Evolutionary conservation across 352 stramenopile species (phyloP).

Genomic region (Phytophthora litchii): DNA sequence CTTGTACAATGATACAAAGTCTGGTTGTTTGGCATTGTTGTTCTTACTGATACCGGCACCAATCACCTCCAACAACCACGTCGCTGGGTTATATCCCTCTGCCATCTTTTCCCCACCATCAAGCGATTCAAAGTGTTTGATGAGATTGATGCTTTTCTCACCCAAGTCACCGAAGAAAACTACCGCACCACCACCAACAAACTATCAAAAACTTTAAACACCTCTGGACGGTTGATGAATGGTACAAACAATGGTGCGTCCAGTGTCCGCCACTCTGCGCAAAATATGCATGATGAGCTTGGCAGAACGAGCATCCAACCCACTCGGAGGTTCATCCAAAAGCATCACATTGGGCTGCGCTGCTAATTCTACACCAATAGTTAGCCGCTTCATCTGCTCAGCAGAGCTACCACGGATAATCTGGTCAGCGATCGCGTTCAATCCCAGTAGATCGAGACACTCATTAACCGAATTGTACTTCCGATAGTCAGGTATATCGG

Average conservation of each 20-base stretch:
- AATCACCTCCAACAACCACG: conserved; percentile 20
- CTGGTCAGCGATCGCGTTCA: conserved; percentile 42
- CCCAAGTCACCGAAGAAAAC: conserved; percentile 48
- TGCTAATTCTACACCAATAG: conserved; percentile 79
- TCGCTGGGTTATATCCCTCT: conserved; percentile 41
- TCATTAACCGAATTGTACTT: conserved; percentile 42
- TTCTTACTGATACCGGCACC: conserved; percentile 1
- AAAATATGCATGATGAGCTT: conserved; percentile 87
- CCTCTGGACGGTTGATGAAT: conserved; percentile 72
- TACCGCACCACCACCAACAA: conserved; percentile 49
- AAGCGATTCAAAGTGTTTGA: conserved; percentile 38
- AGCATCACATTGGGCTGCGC: conserved; percentile 88
- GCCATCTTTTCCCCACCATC: conserved; percentile 8
- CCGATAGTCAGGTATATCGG: conserved; percentile 23
- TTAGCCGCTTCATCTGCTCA: conserved; percentile 62
- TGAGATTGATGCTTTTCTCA: conserved; percentile 7
- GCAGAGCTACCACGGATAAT: conserved; percentile 46
- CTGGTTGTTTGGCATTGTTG: neutral
- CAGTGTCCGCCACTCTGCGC: conserved; percentile 78
- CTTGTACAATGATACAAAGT: conserved; percentile 3
- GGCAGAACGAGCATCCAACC: conserved; percentile 87
- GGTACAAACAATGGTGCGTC: conserved; percentile 40
- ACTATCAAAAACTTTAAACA: conserved; percentile 86
- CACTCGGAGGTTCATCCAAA: conserved; percentile 88
- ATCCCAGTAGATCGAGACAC: conserved; percentile 40